Conservation (phyloP, 192 early-diverging fungal genomes). For the Allomyces javanicus region DNA sequence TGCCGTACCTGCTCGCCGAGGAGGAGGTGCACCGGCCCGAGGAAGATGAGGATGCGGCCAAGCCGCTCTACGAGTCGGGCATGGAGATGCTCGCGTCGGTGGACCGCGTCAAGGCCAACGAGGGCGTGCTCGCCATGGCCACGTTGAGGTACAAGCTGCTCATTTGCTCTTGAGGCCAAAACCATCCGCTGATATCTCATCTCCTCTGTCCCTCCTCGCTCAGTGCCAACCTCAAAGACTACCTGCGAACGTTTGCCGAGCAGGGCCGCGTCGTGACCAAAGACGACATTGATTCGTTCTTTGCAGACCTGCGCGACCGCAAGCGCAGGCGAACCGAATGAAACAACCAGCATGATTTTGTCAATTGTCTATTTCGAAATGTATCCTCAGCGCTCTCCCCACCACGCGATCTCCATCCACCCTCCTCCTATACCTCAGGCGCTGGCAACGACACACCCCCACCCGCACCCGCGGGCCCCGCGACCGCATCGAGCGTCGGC, state of each 20-base stretch:
- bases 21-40: conserved; percentile 58
- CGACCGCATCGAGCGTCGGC: too few species aligned
- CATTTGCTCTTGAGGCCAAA: too few species aligned
- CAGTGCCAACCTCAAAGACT: conserved; percentile 40
- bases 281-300: conserved; percentile 53
- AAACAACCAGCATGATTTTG: too few species aligned
- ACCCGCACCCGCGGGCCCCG: too few species aligned
- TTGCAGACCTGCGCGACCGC: conserved; percentile 13
- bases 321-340: too few species aligned
- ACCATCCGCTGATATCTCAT: background rate
- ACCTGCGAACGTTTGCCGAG: conserved; percentile 46
- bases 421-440: too few species aligned
- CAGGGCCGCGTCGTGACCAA: conserved; percentile 52
- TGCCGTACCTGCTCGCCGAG: conserved; percentile 32
- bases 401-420: too few species aligned
- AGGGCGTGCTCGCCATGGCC: conserved; percentile 58
- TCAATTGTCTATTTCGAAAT: too few species aligned
- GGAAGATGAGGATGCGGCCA: conserved; percentile 44
- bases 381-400: too few species aligned
- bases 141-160: conserved; percentile 17
- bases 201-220: background rate
- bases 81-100: conserved; percentile 50
- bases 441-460: too few species aligned
- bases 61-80: conserved; percentile 54
- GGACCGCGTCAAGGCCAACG: conserved; percentile 52